Evolutionary conservation across 768 basidiomycete species (phyloP).

Genomic region (Tylopilus balloui): DNA sequence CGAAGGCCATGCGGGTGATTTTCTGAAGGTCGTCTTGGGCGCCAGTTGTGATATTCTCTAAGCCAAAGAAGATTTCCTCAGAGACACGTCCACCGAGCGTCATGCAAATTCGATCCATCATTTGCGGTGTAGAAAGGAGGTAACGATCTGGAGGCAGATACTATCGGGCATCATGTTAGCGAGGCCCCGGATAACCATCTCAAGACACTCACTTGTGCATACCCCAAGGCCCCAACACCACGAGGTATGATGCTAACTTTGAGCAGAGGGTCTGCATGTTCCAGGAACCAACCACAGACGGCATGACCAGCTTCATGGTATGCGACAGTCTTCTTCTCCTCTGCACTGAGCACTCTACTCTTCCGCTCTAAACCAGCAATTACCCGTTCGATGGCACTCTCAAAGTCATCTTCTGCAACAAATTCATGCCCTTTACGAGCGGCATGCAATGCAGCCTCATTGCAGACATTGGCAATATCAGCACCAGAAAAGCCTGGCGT

Average conservation of each 20-base stretch:
- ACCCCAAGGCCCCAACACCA: conserved; percentile 92
- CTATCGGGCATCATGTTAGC: conserved; percentile 34
- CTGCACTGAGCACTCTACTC: conserved; percentile 84
- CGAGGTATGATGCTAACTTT: conserved; percentile 99
- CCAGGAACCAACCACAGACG: conserved; percentile 96
- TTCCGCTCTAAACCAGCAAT: conserved; percentile 97
- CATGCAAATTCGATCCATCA: conserved; percentile 96
- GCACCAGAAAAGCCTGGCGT: conserved; percentile 99
- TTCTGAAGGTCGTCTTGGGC: conserved; percentile 98
- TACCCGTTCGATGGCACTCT: conserved; percentile 96
- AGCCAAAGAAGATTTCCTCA: conserved; percentile 96
- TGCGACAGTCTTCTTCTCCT: conserved; percentile 98
- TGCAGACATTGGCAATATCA: conserved; percentile 98
- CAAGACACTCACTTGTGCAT: conserved; percentile 69
- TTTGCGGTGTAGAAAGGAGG: conserved; percentile 91
- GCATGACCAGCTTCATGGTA: conserved; percentile 99
- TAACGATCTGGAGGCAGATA: conserved; percentile 96
- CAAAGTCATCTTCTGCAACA: conserved; percentile 84
- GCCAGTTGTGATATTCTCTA: conserved; percentile 91
- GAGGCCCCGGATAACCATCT: not conserved
- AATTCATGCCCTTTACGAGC: conserved; percentile 78
- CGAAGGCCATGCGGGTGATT: conserved; percentile 96
- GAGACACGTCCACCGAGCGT: conserved; percentile 96
- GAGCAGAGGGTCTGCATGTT: conserved; percentile 93
- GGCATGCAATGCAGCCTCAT: conserved; percentile 94